phyloP scores from a whole-genome alignment of 2,329 filamentous ascomycete species.

The Alternaria tenuissima region DNA sequence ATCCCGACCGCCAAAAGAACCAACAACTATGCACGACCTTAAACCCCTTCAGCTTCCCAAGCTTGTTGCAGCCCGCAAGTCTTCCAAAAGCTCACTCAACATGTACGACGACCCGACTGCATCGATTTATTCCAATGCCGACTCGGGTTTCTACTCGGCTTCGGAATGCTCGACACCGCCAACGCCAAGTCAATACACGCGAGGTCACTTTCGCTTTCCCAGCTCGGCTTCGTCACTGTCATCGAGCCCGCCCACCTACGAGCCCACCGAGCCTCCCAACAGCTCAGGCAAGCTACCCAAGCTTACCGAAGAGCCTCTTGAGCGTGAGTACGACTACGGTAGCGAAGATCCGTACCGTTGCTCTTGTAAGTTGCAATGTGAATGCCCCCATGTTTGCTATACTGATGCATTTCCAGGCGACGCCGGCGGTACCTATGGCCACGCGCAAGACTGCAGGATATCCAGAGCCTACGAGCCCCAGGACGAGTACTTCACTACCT shows the following conservation, averaged over 20 bases:
- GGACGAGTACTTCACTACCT: conserved; percentile 68
- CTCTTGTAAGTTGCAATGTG: conserved; percentile 69
- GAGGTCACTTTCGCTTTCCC: conserved; percentile 69
- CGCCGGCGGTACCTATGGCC: conserved; percentile 62
- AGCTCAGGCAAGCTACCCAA: conserved; percentile 76
- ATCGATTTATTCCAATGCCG: conserved; percentile 46
- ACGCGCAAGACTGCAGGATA: conserved; percentile 54
- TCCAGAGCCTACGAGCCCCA: conserved; percentile 69
- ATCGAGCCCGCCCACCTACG: conserved; percentile 59
- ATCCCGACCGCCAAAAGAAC: conserved; percentile 25
- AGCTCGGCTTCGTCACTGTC: conserved; percentile 84
- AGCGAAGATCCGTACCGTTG: conserved; percentile 63
- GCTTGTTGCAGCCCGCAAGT: conserved; percentile 49
- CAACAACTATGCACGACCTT: conserved; percentile 48
- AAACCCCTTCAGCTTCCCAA: conserved; percentile 51
- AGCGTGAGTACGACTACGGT: conserved; percentile 69
- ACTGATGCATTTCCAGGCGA: conserved; percentile 61
- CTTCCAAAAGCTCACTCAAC: conserved; percentile 45
- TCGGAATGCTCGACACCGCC: conserved; percentile 75
- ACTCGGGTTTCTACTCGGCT: conserved; percentile 57
- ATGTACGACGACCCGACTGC: conserved; percentile 43
- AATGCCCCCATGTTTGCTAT: conserved; percentile 18
- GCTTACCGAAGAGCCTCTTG: conserved; percentile 82
- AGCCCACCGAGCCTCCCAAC: conserved; percentile 65
- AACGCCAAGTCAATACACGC: conserved; percentile 73